Evolutionary conservation across 768 basidiomycete species (phyloP).

Genomic region (Suillus alpinus): DNA sequence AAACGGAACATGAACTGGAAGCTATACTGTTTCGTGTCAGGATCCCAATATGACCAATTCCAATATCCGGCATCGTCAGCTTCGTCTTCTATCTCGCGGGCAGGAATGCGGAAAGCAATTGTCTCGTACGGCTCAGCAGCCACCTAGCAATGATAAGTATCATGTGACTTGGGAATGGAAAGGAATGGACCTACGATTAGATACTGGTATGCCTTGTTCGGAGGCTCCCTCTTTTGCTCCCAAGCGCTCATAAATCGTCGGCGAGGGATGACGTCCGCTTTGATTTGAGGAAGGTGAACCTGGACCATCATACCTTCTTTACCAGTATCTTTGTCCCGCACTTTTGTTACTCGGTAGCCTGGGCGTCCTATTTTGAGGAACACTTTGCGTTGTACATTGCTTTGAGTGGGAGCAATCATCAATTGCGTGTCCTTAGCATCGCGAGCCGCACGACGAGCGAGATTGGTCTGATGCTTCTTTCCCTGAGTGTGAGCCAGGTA

Average conservation of each 20-base stretch:
- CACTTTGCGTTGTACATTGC: slow-evolving; percentile 85
- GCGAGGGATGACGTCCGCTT: slow-evolving; percentile 78
- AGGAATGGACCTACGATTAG: slow-evolving; percentile 70
- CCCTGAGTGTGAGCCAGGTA: slow-evolving; percentile 99
- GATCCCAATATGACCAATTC: slow-evolving; percentile 99
- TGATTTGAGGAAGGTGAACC: slow-evolving; percentile 94
- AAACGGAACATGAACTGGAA: slow-evolving; percentile 97
- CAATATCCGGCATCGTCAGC: slow-evolving; percentile 86
- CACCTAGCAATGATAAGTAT: slow-evolving; percentile 58
- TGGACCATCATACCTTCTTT: slow-evolving; percentile 99
- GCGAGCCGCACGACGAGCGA: slow-evolving; percentile 94
- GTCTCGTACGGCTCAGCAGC: slow-evolving; percentile 99
- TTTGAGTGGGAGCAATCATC: slow-evolving; percentile 84
- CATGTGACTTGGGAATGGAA: slow-evolving; percentile 2
- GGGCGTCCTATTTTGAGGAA: slow-evolving; percentile 98
- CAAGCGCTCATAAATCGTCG: slow-evolving; percentile 97
- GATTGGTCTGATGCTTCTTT: slow-evolving; percentile 99
- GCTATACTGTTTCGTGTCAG: slow-evolving; percentile 98
- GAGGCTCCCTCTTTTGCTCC: slow-evolving; percentile 94
- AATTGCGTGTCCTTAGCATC: slow-evolving; percentile 94
- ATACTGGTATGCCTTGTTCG: slow-evolving; percentile 97
- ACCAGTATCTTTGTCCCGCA: slow-evolving; percentile 85
- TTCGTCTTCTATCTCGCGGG: slow-evolving; percentile 95
- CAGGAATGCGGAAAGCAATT: slow-evolving; percentile 96
- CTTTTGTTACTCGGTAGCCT: slow-evolving; percentile 95